Evolutionary conservation across 495 filamentous ascomycete species (phyloP), one percentile per base, ranked within the genome.

Genomic region (Parathielavia appendiculata): DNA sequence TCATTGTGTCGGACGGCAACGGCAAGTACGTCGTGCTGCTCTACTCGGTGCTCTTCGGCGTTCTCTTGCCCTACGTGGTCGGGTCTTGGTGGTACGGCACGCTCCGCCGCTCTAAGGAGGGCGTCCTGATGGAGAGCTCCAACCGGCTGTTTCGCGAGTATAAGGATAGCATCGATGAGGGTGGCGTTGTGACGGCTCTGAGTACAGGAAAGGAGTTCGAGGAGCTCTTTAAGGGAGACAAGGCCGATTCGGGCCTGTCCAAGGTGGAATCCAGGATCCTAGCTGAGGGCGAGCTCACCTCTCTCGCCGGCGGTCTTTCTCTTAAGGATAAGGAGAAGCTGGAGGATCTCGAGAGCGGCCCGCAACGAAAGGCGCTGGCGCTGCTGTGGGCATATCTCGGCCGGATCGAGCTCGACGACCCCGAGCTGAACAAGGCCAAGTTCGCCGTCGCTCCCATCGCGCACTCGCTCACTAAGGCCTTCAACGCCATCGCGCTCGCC

Each of bases 81-180:
- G 93, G 93, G 26, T 88, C 86, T 36, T 98, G 93, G 93, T 98
- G 93, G 93, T 98, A 97, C 70, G 93, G 93, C 53, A 95, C 90
- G 8, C 90, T 96, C 69, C 80, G 86, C 48, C 81, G 89, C 68
- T 97, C 93, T 19, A 93, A 90, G 72, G 93, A 98, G 74, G 86
- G 87, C 61, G 87, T 97, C 34, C 79, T 95, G 39, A 85, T 95
- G 55, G 89, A 91, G 62, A 97, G 88, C 70, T 91, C 93, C 56
- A 93, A 93, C 64, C 89, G 89, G 56, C 83, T 98, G 40, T 97
- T 98, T 81, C 84, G 84, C 56, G 90, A 93, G 68, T 97, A 93
- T 75, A 82, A 89, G 55, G 91, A 96, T 30, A 78, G 83, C 57
- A 87, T 91, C 59, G 80, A 86, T 47, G 86, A 90, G 60, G 86